Base-by-base conservation (phyloP, 441 rosid genomes). In the Corymbia citriodora region DNA sequence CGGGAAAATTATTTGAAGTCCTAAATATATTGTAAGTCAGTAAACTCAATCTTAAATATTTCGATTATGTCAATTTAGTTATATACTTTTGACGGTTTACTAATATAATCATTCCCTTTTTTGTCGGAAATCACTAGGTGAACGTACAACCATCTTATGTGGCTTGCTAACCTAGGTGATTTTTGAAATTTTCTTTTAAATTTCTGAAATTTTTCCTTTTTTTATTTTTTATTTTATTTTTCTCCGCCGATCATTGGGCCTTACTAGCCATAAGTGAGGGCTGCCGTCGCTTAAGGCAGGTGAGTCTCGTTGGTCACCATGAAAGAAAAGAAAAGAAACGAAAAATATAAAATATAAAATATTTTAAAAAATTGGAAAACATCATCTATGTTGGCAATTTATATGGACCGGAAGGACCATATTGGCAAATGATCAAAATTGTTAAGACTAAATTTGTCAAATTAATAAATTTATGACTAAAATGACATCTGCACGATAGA, bases 1-100 rank as follows among this genome's bases (percentile, higher is more conserved):
- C 0, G 1, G 14, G 5, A 36, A 72, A 72, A 72, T 36, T 72
- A 2, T 72, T 7, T 1, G 45, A 21, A 45, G 4, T 79, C n/a
- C 1, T 12, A 79, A 79, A 79, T 4, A 1, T 45, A 40, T 7
- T 23, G 0, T 40, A 79, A 12, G 0, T 7, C 0, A 4, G 10
- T 45, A 4, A 36, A 25, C 40, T 74, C 3, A 45, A 0, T 79
- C 4, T 3, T 23, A 0, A 74, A 74, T 1, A 4, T 74, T 74
- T 74, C 3, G 21, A 21, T 72, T 19, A 11, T 74, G 9, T 13
- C 4, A 74, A 40, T 21, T 19, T 74, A 61, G 27, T 27, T 1
- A 1, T 61, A 11, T 6, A 61, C 15, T 15, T 27, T 63, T 63
- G 8, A 63, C 2, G 4, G 29, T 63, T 61, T 63, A 1, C 8